These are phyloP conservation scores for Termitomyces sp. DNA, from an alignment of 768 basidiomycete genomes.

Conservation along the genomic window DNA sequence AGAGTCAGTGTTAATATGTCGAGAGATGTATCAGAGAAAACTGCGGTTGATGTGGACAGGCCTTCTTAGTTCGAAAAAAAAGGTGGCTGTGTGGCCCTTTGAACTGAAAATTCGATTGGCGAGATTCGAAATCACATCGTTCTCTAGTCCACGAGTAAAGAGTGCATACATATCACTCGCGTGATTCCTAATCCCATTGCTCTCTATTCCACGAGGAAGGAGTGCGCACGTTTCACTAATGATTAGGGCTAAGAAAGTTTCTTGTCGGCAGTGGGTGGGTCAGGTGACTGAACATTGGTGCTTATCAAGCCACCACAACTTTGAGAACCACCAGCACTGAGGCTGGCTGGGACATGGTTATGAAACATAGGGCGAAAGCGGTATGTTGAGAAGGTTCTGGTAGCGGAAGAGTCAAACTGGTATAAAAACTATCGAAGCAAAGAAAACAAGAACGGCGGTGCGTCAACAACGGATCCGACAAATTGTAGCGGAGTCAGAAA, in stretches of 20 bases:
- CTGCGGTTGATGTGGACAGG: background rate
- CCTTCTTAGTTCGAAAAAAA: too few species aligned
- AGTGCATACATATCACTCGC: background rate
- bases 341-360: background rate
- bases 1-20: too few species aligned
- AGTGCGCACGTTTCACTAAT: background rate
- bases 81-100: too few species aligned
- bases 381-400: background rate
- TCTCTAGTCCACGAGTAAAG: background rate
- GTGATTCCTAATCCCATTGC: background rate
- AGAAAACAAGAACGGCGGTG: conserved; percentile 8
- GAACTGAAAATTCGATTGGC: too few species aligned
- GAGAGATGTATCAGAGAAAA: background rate
- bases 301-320: background rate
- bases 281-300: background rate
- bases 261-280: background rate
- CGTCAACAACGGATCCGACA: conserved; percentile 25
- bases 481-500: conserved; percentile 43
- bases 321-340: too few species aligned
- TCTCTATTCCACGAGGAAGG: background rate
- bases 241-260: too few species aligned
- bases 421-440: background rate
- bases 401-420: too few species aligned
- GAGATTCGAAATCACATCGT: background rate
- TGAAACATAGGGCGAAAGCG: background rate